Evolutionary conservation across 2,329 filamentous ascomycete genomes (phyloP), one percentile per base, ranked within the genome.

Genomic region (Mycosphaerella arachidis): DNA sequence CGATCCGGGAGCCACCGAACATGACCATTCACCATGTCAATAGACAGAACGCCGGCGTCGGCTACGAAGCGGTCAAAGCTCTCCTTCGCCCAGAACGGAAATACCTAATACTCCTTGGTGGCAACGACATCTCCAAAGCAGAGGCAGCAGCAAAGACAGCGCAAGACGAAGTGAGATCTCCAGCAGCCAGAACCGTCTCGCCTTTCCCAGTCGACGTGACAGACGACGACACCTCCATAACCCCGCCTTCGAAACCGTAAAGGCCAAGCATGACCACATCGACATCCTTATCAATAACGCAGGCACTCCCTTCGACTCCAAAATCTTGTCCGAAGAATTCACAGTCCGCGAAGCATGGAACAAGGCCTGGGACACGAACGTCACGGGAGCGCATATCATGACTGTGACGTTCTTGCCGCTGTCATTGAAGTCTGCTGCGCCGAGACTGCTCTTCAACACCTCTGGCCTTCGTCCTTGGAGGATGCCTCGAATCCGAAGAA

Each of bases 201-300:
- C 0, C 53, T 24, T 24, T 86, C 0, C 78, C 82, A 59, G 69
- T 86, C 51, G 84, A 87, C 65, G 71, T 86, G 16, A 72, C 74
- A 31, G 74, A 77, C n/a, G 74, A 77, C n/a, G 84, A 86, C 66
- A 70, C 74, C 0, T 83, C 80, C 0, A 83, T 87, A 60, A 63
- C 77, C 4, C 70, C 6, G 79, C 80, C 0, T 77, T 77, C 59
- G 71, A 79, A 30, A 57, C 73, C 0, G 72, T 86, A 12, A 52
- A 73, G n/a, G 58, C 67, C n/a, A 74, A 73, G n/a, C 74, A 75
- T 58, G 80, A 78, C 6, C 74, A 71, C 13, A 35, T 86, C 2
- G 83, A 86, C 52, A 71, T 75, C 0, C 75, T 86, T 0, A 70
- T 86, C 59, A 85, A 86, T 71, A 86, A 86, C 56, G 84, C 80